phyloP scores from a whole-genome alignment of 805 yeast genomes.

The Hanseniaspora guilliermondii region DNA sequence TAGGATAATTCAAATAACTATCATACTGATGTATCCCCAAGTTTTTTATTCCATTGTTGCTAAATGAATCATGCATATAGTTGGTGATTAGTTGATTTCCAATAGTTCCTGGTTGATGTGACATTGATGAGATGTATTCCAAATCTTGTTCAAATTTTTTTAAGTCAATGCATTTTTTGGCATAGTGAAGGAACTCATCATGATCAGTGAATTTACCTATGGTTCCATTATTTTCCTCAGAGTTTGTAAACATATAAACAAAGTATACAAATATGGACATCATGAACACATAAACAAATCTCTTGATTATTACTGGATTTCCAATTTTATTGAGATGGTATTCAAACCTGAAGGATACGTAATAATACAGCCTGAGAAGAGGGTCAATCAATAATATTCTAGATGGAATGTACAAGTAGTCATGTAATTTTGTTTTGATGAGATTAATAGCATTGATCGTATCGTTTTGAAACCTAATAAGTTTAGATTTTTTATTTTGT shows the following conservation, averaged over 20 bases:
- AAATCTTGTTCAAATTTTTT: slow-evolving; percentile 50
- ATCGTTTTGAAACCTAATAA: background rate
- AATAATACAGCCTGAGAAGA: slow-evolving; percentile 29
- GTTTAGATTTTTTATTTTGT: background rate
- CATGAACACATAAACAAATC: slow-evolving; percentile 58
- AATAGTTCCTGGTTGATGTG: slow-evolving; percentile 77
- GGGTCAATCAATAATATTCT: slow-evolving; percentile 36
- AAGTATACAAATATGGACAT: slow-evolving; percentile 48
- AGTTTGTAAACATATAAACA: slow-evolving; percentile 44
- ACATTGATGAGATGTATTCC: slow-evolving; percentile 65
- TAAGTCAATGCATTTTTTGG: slow-evolving; percentile 41
- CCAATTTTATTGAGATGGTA: slow-evolving; percentile 52
- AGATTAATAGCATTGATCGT: slow-evolving; percentile 12
- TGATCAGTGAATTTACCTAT: slow-evolving; percentile 57
- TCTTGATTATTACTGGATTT: slow-evolving; percentile 69
- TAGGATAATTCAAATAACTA: slow-evolving; percentile 57
- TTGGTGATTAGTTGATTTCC: slow-evolving; percentile 67
- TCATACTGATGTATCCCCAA: slow-evolving; percentile 34
- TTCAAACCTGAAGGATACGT: slow-evolving; percentile 38
- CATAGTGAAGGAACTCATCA: slow-evolving; percentile 36
- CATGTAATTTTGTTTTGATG: slow-evolving; percentile 20
- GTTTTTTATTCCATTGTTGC: slow-evolving; percentile 41
- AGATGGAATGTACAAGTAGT: slow-evolving; percentile 31
- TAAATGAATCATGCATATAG: slow-evolving; percentile 49
- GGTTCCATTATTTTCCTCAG: slow-evolving; percentile 28